These are phyloP conservation scores for Fistulinella cinereoalba DNA, from an alignment of 1,284 basidiomycete genomes.

Conservation along the genomic window DNA sequence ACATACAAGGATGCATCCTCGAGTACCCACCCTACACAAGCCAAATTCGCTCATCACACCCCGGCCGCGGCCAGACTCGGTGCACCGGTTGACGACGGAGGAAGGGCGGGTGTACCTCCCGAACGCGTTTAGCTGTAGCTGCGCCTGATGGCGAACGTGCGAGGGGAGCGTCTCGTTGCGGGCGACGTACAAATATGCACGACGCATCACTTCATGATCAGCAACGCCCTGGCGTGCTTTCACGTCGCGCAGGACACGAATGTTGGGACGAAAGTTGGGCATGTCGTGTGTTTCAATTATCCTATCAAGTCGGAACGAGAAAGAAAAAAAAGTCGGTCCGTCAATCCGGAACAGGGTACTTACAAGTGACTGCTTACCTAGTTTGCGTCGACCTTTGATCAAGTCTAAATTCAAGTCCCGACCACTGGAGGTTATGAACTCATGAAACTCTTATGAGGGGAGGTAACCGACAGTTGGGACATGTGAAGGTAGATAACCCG, in stretches of 20 bases:
- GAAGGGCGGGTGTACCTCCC: constrained; percentile 79
- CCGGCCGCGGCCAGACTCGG: constrained; percentile 79
- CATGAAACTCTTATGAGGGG: too few relatives aligned
- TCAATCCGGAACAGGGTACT: not conserved
- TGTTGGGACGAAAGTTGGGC: constrained; percentile 53
- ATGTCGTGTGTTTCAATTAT: constrained; percentile 19
- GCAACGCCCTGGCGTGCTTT: constrained; percentile 70
- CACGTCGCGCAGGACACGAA: constrained; percentile 72
- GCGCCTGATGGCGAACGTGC: constrained; percentile 92
- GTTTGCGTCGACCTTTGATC: too few relatives aligned
- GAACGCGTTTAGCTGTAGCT: constrained; percentile 89
- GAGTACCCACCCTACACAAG: constrained; percentile 70
- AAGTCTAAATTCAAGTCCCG: too few relatives aligned
- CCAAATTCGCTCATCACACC: constrained; percentile 90
- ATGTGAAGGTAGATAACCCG: not conserved
- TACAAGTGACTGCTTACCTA: too few relatives aligned
- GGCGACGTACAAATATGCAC: constrained; percentile 88
- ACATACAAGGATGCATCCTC: constrained; percentile 25
- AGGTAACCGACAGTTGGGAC: too few relatives aligned
- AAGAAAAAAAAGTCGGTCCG: not conserved
- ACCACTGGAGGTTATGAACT: too few relatives aligned
- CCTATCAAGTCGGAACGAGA: too few relatives aligned
- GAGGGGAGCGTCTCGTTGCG: constrained; percentile 82
- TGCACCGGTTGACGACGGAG: constrained; percentile 86
- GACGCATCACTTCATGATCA: constrained; percentile 75